phyloP scores from a whole-genome alignment of 2,329 filamentous ascomycete species.

The Sclerotinia subarctica region DNA sequence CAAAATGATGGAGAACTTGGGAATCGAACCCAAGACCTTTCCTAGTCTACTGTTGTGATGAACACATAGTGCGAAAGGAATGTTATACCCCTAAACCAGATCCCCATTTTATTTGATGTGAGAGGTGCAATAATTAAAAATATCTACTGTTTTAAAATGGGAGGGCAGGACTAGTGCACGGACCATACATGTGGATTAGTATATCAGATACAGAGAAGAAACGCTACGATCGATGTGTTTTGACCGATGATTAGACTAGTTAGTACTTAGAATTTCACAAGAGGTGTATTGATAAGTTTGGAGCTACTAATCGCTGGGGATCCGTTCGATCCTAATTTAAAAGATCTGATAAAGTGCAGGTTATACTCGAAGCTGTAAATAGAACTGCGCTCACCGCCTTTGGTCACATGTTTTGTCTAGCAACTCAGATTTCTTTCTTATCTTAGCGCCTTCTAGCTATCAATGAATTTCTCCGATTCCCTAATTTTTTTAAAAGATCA shows the following conservation, averaged over 20 bases:
- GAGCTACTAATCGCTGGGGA: too few relatives aligned
- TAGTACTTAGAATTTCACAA: too few relatives aligned
- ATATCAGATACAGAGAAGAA: too few relatives aligned
- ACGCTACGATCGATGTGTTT: too few relatives aligned
- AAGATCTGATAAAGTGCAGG: too few relatives aligned
- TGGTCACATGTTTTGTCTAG: background rate
- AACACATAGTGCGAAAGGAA: constrained; percentile 39
- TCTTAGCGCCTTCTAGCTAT: constrained; percentile 11
- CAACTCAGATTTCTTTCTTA: constrained; percentile 2
- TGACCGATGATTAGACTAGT: too few relatives aligned
- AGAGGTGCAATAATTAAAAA: fast-evolving
- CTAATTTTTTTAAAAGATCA: background rate
- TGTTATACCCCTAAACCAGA: constrained; percentile 43
- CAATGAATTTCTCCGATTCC: constrained; percentile 13
- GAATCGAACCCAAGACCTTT: constrained; percentile 45
- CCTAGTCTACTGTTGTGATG: constrained; percentile 30
- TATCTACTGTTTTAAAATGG: background rate
- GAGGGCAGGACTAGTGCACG: too few relatives aligned
- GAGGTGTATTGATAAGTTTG: too few relatives aligned
- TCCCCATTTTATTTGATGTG: constrained; percentile 27
- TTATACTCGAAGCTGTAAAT: background rate
- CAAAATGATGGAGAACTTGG: constrained; percentile 38
- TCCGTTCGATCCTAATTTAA: too few relatives aligned
- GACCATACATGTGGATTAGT: background rate
- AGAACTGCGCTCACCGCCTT: background rate